A percentile compares a stretch with the other conserved stretches of the same genome.
Evolutionary conservation across 2,329 filamentous ascomycete species (phyloP).

Genomic region (Aspergillus clavatus): DNA sequence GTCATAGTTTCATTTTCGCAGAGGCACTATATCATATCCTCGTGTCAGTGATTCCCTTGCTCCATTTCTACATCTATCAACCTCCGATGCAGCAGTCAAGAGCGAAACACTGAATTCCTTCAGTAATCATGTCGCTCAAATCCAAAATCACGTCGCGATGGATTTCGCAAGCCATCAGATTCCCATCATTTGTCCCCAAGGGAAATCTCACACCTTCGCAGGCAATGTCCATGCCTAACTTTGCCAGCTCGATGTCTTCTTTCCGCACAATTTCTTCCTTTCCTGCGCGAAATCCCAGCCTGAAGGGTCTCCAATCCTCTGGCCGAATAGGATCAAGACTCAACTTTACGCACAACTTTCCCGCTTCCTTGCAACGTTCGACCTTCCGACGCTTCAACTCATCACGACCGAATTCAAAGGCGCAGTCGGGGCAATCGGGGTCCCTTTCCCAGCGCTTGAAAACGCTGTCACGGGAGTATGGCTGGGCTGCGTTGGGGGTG

Average conservation of each 20-base stretch:
- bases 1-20: background rate
- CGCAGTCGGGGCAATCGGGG: constrained; percentile 29
- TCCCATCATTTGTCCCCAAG: background rate
- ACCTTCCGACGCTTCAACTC: constrained; percentile 24
- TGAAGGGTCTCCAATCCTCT: background rate
- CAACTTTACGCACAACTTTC: background rate
- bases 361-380: constrained; percentile 1
- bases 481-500: constrained; percentile 88
- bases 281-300: background rate
- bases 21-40: no score
- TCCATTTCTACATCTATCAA: background rate
- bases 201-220: background rate
- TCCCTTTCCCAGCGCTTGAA: constrained; percentile 68
- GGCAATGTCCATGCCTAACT: background rate
- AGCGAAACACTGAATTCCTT: background rate
- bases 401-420: constrained; percentile 16
- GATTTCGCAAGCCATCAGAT: background rate
- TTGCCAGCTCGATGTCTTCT: background rate
- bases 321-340: background rate
- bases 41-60: no score
- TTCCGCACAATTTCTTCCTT: background rate
- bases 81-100: background rate
- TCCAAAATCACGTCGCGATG: background rate
- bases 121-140: background rate
- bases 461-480: constrained; percentile 85